phyloP scores from a whole-genome alignment of 192 early-diverging fungal species.

The Backusella psychrophila region DNA sequence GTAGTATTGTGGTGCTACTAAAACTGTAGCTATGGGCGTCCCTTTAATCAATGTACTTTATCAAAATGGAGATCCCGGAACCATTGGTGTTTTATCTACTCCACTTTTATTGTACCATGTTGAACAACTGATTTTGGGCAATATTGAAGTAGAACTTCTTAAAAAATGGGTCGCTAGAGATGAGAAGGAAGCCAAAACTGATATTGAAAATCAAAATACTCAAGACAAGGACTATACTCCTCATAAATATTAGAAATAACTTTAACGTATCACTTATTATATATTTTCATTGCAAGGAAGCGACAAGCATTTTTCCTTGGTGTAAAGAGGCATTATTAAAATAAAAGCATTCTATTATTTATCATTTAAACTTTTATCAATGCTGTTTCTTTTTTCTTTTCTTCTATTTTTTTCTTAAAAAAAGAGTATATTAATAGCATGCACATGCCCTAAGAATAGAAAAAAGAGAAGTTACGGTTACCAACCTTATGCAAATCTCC shows the following conservation, averaged over 20 bases:
- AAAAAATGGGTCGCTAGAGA: slow-evolving; percentile 53
- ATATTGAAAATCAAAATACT: neutral
- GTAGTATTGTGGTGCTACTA: slow-evolving; percentile 68
- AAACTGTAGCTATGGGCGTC: slow-evolving; percentile 76
- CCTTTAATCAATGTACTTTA: slow-evolving; percentile 74
- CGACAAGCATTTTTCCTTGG: neutral
- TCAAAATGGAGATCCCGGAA: slow-evolving; percentile 39
- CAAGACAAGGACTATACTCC: neutral
- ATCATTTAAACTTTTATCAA: neutral
- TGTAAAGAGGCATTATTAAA: neutral
- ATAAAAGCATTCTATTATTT: neutral
- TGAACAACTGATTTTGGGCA: slow-evolving; percentile 65
- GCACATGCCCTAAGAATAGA: neutral
- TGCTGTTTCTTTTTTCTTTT: neutral
- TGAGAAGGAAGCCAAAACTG: neutral
- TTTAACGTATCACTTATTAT: neutral
- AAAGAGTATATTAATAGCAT: neutral
- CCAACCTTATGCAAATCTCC: neutral
- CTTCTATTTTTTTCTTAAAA: neutral
- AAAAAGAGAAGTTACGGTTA: neutral
- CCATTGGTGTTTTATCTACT: slow-evolving; percentile 55
- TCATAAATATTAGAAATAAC: neutral
- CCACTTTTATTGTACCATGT: slow-evolving; percentile 72
- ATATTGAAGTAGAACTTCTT: slow-evolving; percentile 53
- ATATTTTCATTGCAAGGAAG: neutral